Base-by-base conservation (phyloP, 306 rosid genomes). In the Albizia julibrissin region DNA sequence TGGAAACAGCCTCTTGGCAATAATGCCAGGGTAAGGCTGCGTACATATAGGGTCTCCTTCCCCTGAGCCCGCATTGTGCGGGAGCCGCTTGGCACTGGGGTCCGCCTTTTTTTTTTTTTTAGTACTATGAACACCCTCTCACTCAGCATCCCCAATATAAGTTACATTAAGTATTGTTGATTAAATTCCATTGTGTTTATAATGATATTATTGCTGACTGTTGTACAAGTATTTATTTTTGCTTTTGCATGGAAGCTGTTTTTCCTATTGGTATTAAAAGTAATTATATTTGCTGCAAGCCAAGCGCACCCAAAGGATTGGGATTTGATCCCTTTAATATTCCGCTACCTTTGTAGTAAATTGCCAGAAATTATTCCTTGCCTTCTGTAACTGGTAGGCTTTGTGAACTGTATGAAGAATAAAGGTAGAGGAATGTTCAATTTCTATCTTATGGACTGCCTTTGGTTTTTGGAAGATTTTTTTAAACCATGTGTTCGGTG, bases 341-440 rank as follows among this genome's bases (percentile, higher is more conserved):
- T 93, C 87, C 92, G 99, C 91, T 92, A 97, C 80, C 99, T 98
- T 26, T 90, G 96, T 97, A 98, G 99, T 15, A 92, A 88, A 87
- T 90, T 93, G 85, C 99, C 99, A 22, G 99, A 95, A 84, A 95
- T 93, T 79, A 97, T 93, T 72, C 98, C 99, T 19, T 93, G 99
- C 84, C 99, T 93, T 88, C 99, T 97, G 49, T 92, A 95, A 90
- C 98, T 95, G 26, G 98, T 96, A 0, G 99, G 93, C 84, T 95
- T 95, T 21, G 99, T 98, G 21, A 92, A 95, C 86, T 95, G 97
- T 86, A 89, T 95, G 98, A 95, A 93, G 93, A 93, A 95, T 90
- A 95, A 93, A 85, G 99, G 98, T 72, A 88, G 99, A 76, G 97
- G 98, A 89, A 92, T 95, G 99, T 92, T 96, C 73, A 89, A 16